A percentile compares a stretch with the other conserved stretches of the same genome.
phyloP scores from a whole-genome alignment of 2,329 filamentous ascomycete species.

The Pseudonectria foliicola region DNA sequence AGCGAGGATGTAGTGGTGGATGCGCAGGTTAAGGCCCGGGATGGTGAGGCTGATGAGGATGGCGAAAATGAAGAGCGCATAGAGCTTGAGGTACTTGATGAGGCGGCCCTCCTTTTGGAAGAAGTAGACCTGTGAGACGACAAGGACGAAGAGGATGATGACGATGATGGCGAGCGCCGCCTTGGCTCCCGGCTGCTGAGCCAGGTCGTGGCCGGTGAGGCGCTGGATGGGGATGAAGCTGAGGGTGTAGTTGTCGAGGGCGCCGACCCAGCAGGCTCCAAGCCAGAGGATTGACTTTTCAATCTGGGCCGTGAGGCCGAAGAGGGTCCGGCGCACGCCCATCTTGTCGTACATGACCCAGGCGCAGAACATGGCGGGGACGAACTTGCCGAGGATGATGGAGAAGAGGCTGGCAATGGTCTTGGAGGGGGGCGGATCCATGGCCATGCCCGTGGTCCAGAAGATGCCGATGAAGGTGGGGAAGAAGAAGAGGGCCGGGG shows the following conservation, averaged over 20 bases:
- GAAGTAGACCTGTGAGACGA: conserved; percentile 71
- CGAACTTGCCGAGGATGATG: conserved; percentile 68
- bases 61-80: conserved; percentile 58
- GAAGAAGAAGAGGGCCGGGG: conserved; percentile 76
- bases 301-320: conserved; percentile 69
- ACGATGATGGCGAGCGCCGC: conserved; percentile 75
- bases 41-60: conserved; percentile 65
- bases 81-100: conserved; percentile 69
- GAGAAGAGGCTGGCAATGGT: conserved; percentile 68
- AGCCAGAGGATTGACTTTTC: conserved; percentile 91
- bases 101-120: conserved; percentile 81
- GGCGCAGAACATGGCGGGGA: conserved; percentile 81
- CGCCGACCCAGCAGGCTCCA: conserved; percentile 83
- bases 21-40: conserved; percentile 72
- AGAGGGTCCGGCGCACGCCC: conserved; percentile 63
- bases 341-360: conserved; percentile 86
- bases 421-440: conserved; percentile 68
- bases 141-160: conserved; percentile 59
- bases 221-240: conserved; percentile 89
- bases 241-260: conserved; percentile 91
- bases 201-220: conserved; percentile 82
- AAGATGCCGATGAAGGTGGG: conserved; percentile 76
- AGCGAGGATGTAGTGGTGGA: conserved; percentile 92
- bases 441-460: conserved; percentile 82
- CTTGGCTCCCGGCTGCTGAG: conserved; percentile 82